These are phyloP conservation scores for Amaranthus cruentus DNA, from an alignment of 148 eudicot species.

Conservation along the genomic window DNA sequence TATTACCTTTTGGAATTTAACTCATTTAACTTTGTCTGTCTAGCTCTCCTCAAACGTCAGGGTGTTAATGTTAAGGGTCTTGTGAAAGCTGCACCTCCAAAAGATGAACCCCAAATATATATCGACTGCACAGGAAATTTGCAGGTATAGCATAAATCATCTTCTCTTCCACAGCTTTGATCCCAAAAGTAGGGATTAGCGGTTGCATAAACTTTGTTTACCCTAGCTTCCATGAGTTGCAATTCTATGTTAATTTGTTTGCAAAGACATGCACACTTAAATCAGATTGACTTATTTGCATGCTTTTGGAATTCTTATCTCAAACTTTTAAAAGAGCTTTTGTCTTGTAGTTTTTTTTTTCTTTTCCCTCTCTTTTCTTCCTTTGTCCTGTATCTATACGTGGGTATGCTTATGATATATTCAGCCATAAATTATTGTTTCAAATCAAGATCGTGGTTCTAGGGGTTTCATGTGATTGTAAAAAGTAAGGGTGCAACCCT, in stretches of 20 bases:
- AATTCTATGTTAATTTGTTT: neutral
- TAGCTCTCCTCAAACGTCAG: slow-evolving; percentile 95
- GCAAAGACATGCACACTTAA: neutral
- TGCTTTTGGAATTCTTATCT: neutral
- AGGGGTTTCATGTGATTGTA: too few relatives aligned
- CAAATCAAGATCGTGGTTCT: too few relatives aligned
- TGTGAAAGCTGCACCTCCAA: slow-evolving; percentile 73
- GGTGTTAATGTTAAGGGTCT: slow-evolving; percentile 95
- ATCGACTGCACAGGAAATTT: slow-evolving; percentile 96
- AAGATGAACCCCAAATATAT: slow-evolving; percentile 75
- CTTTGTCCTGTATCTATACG: too few relatives aligned
- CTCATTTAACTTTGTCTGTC: slow-evolving; percentile 14
- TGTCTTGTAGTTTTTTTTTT: too few relatives aligned
- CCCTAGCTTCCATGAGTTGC: too few relatives aligned
- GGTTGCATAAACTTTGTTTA: too few relatives aligned
- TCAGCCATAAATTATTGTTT: too few relatives aligned
- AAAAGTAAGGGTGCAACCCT: too few relatives aligned
- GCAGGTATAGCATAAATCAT: slow-evolving; percentile 47
- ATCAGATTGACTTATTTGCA: neutral
- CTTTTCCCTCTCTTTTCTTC: too few relatives aligned
- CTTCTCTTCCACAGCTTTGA: too few relatives aligned
- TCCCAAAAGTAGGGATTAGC: too few relatives aligned
- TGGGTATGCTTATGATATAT: too few relatives aligned
- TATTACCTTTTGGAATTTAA: slow-evolving; percentile 5
- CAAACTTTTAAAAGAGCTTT: neutral